phyloP scores from a whole-genome alignment of 345 rosid genomes.

The Pugionium dolabratum region DNA sequence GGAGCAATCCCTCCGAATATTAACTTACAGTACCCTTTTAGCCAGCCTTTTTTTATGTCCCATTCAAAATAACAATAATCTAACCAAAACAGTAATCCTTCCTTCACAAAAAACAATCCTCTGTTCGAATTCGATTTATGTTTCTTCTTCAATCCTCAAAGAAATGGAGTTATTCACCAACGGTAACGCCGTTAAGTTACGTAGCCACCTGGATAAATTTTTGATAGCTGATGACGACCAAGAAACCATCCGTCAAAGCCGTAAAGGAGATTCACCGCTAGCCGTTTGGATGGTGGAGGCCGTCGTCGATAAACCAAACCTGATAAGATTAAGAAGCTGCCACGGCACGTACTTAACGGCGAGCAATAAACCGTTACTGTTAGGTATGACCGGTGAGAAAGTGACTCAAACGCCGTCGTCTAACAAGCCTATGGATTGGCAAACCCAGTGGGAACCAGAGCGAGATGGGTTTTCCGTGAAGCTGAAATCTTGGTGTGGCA shows the following conservation, averaged over 20 bases:
- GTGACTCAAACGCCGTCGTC: slow-evolving; percentile 53
- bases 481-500: slow-evolving; percentile 70
- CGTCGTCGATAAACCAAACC: slow-evolving; percentile 46
- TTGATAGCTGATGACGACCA: slow-evolving; percentile 72
- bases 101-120: slow-evolving; percentile 20
- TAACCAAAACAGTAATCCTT: not conserved
- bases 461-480: slow-evolving; percentile 70
- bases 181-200: slow-evolving; percentile 63
- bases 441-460: slow-evolving; percentile 75
- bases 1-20: slow-evolving; percentile 36
- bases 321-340: slow-evolving; percentile 55
- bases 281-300: slow-evolving; percentile 77
- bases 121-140: not conserved
- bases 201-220: slow-evolving; percentile 86
- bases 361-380: slow-evolving; percentile 69
- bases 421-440: slow-evolving; percentile 49
- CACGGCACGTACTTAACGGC: slow-evolving; percentile 75
- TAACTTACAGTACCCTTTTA: slow-evolving; percentile 39
- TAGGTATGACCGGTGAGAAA: slow-evolving; percentile 86
- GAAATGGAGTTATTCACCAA: slow-evolving; percentile 74
- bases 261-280: slow-evolving; percentile 50
- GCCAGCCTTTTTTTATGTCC: slow-evolving; percentile 9
- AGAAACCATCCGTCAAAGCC: slow-evolving; percentile 69
- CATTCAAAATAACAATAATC: not conserved
- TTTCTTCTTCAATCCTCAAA: slow-evolving; percentile 2